phyloP scores from a whole-genome alignment of 73 alveolate species.

The Diophrys appendiculata region DNA sequence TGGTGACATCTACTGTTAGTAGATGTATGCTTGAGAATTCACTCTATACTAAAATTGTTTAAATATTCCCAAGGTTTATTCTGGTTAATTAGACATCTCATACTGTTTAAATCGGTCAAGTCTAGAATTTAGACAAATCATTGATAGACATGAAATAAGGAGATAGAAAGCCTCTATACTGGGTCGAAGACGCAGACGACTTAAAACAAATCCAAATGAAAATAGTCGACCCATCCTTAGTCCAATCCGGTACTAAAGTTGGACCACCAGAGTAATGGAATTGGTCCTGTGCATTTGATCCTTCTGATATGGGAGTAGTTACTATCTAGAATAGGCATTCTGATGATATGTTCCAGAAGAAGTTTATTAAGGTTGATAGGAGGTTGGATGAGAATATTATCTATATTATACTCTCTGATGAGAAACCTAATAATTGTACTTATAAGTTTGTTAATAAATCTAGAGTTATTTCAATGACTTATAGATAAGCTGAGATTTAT shows the following conservation, averaged over 20 bases:
- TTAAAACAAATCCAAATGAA: background rate
- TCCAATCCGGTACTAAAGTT: background rate
- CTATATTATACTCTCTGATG: constrained; percentile 46
- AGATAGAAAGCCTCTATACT: constrained; percentile 9
- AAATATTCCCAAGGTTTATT: constrained; percentile 40
- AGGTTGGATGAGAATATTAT: constrained; percentile 43
- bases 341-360: background rate
- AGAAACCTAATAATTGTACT: constrained; percentile 26
- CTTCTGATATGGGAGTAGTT: constrained; percentile 23
- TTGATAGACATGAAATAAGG: constrained; percentile 1
- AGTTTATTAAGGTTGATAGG: constrained; percentile 41
- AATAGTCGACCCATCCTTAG: constrained; percentile 11
- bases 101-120: constrained; percentile 15
- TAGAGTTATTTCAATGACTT: constrained; percentile 19
- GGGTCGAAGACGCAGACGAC: background rate
- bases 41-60: constrained; percentile 38
- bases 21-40: background rate
- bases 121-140: constrained; percentile 6
- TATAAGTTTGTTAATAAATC: constrained; percentile 46
- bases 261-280: constrained; percentile 17
- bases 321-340: constrained; percentile 9
- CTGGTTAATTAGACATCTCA: constrained; percentile 39
- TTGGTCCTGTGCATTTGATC: constrained; percentile 43
- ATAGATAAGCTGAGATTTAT: constrained; percentile 12
- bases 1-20: constrained; percentile 16